Evolutionary conservation across 2,329 filamentous ascomycete genomes (phyloP), one percentile per base, ranked within the genome.

Genomic region (Aspergillus sp.): DNA sequence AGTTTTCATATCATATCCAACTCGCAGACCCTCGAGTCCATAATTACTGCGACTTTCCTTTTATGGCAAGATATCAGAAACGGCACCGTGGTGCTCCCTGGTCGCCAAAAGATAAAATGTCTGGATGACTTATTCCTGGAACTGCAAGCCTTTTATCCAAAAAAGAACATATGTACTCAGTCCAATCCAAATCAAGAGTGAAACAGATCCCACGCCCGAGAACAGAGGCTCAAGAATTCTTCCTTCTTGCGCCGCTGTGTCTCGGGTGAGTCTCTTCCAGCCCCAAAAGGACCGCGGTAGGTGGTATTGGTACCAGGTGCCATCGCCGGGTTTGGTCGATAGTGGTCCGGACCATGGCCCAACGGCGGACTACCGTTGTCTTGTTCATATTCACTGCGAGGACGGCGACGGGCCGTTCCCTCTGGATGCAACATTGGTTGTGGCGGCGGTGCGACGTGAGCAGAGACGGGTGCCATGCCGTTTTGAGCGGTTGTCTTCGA

Each of bases 171-270:
- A 30, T 30, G 10, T 30, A 30, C 25, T 30, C 10, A 30, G 25
- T 6, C 17, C 39, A 20, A 3, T 6, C 17, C 39, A 20, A 3
- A 2, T 81, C 73, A 96, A 53, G 90, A 95, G 74, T 97, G 93
- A 70, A 97, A 95, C 23, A 98, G 71, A 72, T 98, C 93, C 93
- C 93, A 98, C 7, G 93, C 93, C 61, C 88, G 79, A 57, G 88
- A 83, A 66, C 91, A 96, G 44, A 97, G 74, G 48, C 80, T 76
- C 54, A 98, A 74, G 63, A 98, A 98, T 66, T 95, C 89, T 39
- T 95, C 90, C 65, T 90, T 90, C 81, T 97, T 97, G 62, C 81
- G 84, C 59, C 82, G 79, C 66, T 88, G 85, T 5, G 84, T 88
- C 59, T 93, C 90, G 6, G 88, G 89, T 56, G 83, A 90, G 62